Evolutionary conservation across 2,329 filamentous ascomycete species (phyloP).

Genomic region (Trichoderma arundinaceum): DNA sequence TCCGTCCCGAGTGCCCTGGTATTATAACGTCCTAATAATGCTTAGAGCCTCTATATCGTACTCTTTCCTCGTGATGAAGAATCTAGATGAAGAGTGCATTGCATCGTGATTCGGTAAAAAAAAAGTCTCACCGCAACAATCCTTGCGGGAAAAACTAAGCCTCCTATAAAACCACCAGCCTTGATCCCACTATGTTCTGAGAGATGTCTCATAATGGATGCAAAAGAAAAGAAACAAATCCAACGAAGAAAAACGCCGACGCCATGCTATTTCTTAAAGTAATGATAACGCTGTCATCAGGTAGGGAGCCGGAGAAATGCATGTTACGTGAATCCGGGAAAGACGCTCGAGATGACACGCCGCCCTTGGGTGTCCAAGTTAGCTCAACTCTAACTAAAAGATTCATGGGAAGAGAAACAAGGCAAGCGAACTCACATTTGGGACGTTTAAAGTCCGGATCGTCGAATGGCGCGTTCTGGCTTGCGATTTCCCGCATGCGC

Average conservation of each 20-base stretch:
- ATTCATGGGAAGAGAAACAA: neutral
- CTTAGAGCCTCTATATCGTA: conserved; percentile 18
- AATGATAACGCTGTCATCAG: conserved; percentile 6
- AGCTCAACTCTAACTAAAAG: neutral
- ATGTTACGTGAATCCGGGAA: conserved; percentile 31
- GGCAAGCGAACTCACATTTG: conserved; percentile 46
- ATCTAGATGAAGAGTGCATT: conserved; percentile 16
- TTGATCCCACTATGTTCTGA: neutral
- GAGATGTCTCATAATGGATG: neutral
- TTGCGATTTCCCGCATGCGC: conserved; percentile 52
- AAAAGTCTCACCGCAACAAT: neutral
- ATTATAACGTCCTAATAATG: conserved; percentile 10
- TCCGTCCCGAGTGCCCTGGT: neutral
- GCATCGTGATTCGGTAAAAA: conserved; percentile 16
- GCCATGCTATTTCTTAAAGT: conserved; percentile 30
- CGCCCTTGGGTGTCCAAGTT: conserved; percentile 21
- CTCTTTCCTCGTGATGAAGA: conserved; percentile 3
- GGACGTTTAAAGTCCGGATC: conserved; percentile 50
- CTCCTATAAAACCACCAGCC: neutral
- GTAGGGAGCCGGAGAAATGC: neutral
- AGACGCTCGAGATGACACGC: conserved; percentile 28
- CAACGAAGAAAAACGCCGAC: conserved; percentile 27
- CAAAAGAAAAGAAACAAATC: neutral
- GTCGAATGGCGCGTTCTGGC: conserved; percentile 51
- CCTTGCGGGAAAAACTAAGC: neutral